phyloP scores from a whole-genome alignment of 345 rosid genomes.

The Hypericum androsaemum region DNA sequence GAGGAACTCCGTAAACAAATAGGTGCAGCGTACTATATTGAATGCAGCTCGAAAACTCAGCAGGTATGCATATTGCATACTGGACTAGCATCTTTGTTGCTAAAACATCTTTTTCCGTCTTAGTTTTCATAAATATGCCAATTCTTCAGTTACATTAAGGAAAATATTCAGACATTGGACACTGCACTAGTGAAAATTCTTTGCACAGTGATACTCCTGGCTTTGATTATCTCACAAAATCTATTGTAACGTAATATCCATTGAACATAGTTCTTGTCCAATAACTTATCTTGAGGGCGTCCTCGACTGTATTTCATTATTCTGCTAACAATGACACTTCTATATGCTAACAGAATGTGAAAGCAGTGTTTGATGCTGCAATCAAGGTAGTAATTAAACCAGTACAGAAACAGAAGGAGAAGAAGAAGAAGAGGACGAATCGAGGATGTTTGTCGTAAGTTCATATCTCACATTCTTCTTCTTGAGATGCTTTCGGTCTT shows the following conservation, averaged over 20 bases:
- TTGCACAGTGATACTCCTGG: no score
- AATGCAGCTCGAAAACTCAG: constrained; percentile 99
- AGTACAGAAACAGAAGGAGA: constrained; percentile 49
- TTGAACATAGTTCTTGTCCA: not conserved
- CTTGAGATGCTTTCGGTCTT: constrained; percentile 1
- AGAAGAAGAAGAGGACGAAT: constrained; percentile 46
- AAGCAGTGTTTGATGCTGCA: constrained; percentile 91
- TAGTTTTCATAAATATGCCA: not conserved
- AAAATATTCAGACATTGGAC: no score
- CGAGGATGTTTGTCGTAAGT: constrained; percentile 77
- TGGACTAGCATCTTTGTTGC: constrained; percentile 7
- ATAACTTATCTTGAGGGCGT: not conserved
- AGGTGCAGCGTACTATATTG: constrained; percentile 84
- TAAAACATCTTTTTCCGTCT: not conserved
- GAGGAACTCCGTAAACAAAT: constrained; percentile 92
- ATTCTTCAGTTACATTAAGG: no score
- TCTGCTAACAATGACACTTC: constrained; percentile 4
- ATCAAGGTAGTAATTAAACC: constrained; percentile 90
- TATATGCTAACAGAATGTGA: constrained; percentile 54
- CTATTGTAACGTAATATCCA: no score
- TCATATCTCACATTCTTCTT: constrained; percentile 7
- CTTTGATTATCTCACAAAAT: no score
- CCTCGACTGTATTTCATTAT: not conserved
- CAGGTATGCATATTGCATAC: constrained; percentile 51
- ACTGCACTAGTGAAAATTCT: constrained; percentile 7